Conservation (phyloP, 306 rosid genomes). For the Quercus agrifolia region DNA sequence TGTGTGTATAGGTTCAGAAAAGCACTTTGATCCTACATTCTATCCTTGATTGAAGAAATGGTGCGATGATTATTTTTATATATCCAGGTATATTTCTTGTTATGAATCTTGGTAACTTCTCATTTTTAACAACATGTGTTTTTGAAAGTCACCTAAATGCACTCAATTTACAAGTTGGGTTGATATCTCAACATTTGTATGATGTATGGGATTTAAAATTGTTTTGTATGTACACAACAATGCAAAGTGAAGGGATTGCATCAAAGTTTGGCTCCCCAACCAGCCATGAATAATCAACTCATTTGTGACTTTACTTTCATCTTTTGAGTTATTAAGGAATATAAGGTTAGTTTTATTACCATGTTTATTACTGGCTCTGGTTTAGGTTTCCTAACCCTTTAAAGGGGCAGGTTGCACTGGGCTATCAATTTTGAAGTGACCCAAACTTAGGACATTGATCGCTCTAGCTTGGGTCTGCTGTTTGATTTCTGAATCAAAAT, state of each 20-base stretch:
- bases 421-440: neutral
- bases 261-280: neutral
- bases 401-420: neutral
- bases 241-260: neutral
- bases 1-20: conserved; percentile 59
- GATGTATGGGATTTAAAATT: neutral
- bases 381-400: neutral
- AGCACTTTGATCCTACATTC: conserved; percentile 79
- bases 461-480: neutral
- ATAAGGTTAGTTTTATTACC: neutral
- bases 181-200: neutral
- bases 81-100: conserved; percentile 63
- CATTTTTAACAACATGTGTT: neutral
- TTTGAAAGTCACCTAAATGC: neutral
- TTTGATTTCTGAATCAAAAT: neutral
- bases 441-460: neutral
- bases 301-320: neutral
- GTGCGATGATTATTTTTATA: conserved; percentile 93
- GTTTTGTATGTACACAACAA: neutral
- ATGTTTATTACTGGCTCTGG: neutral
- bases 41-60: conserved; percentile 95
- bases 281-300: neutral
- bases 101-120: neutral
- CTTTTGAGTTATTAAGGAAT: neutral
- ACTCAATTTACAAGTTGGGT: neutral